Percentiles rank a stretch among this genome's conserved stretches.
Evolutionary conservation across 2,329 filamentous ascomycete species (phyloP).

Genomic region (Rhinocladiella similis): DNA sequence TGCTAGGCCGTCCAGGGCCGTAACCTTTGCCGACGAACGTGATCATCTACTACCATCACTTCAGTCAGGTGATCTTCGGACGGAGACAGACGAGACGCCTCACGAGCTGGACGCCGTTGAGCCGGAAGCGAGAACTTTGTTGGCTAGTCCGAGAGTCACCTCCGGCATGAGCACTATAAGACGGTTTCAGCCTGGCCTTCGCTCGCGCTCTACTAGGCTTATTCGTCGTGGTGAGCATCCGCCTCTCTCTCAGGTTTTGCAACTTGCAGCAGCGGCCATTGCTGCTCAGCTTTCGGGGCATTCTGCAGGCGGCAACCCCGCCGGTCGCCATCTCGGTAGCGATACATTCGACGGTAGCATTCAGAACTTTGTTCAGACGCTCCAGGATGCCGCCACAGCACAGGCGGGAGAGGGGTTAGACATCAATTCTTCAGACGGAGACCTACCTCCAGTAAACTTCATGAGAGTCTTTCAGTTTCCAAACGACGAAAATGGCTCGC

Average conservation of each 20-base stretch:
- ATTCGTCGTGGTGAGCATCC: constrained; percentile 61
- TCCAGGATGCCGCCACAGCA: constrained; percentile 62
- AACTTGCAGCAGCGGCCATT: constrained; percentile 63
- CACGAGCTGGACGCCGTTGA: constrained; percentile 46
- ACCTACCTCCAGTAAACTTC: constrained; percentile 62
- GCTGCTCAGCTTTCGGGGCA: constrained; percentile 66
- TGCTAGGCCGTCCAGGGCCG: constrained; percentile 32
- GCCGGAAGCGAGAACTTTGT: constrained; percentile 35
- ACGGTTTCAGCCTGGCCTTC: constrained; percentile 44
- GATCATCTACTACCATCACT: constrained; percentile 38
- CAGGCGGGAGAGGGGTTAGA: constrained; percentile 48
- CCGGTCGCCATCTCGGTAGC: constrained; percentile 55
- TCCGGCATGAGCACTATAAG: constrained; percentile 37
- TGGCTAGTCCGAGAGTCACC: constrained; percentile 33
- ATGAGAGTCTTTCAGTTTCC: constrained; percentile 69
- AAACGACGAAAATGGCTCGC: constrained; percentile 44
- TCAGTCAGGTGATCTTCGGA: constrained; percentile 40
- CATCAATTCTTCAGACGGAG: constrained; percentile 40
- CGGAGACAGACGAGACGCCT: constrained; percentile 41
- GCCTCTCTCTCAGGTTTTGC: constrained; percentile 61
- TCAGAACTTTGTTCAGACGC: constrained; percentile 62
- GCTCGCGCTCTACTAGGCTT: constrained; percentile 55
- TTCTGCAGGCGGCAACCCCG: constrained; percentile 55
- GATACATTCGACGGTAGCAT: constrained; percentile 62
- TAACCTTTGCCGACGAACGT: constrained; percentile 34